Evolutionary conservation across 176 grass and related monocot species (phyloP), one percentile per base, ranked within the genome.

Genomic region (Aegilops bicornis): DNA sequence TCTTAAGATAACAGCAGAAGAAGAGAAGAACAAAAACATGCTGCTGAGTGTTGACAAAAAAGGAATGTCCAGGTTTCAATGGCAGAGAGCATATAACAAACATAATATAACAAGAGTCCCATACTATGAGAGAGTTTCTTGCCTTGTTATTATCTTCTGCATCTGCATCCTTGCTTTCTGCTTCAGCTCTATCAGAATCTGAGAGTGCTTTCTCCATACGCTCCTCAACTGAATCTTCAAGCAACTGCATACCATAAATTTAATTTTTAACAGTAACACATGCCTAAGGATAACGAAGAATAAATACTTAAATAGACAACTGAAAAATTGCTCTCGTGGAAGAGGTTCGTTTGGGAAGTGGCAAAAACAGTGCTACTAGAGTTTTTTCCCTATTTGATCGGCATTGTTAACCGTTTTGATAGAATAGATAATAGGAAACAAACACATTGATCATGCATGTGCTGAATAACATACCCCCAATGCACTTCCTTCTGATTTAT

Each of bases 401-500:
- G 12, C 32, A 14, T 58, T 29, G 9, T n/a, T 62, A 76, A 64
- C 43, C 69, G 79, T 78, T 77, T 83, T 65, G 17, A 68, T 63
- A 75, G 10, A 79, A 43, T 15, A 86, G 42, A 82, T 52, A 89
- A 50, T 37, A 20, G 8, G 20, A 70, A 66, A 69, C 56, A 87
- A 40, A 29, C 13, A 80, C 25, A 85, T 14, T 77, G 2, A 76
- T 82, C 30, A 84, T 5, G 69, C 6, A 56, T 79, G 43, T 77
- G 74, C 74, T 33, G 27, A 68, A 70, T 79, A 76, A 80, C 85
- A 79, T 91, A 98, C 96, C 91, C 96, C 96, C 96, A 98, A 87
- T 89, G 93, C 77, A 98, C 87, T 87, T 98, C 96, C 87, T 96
- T 95, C 93, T 92, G 93, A 89, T 98, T 98, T 89, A 98, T 92